Percentiles rank a stretch among this genome's conserved stretches.
Conservation (phyloP, 2,329 filamentous ascomycete genomes). For the Colletotrichum sublineola region DNA sequence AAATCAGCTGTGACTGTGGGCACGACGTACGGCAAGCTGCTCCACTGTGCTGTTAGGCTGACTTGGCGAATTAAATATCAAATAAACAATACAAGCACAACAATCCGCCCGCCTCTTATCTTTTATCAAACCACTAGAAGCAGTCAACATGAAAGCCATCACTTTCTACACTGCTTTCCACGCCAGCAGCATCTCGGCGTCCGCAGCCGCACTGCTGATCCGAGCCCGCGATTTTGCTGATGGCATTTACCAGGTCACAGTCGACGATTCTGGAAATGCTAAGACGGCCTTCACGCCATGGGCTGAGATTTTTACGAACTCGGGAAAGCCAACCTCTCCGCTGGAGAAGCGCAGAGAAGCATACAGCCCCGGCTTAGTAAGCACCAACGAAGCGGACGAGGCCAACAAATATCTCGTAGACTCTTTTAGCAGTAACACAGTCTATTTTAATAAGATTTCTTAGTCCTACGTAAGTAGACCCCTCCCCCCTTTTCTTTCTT, state of each 20-base stretch:
- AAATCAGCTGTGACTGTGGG: too few relatives aligned
- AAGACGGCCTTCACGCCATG: slow-evolving; percentile 1
- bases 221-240: slow-evolving; percentile 10
- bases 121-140: neutral
- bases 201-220: neutral
- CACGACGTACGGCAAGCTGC: too few relatives aligned
- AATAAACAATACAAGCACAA: neutral
- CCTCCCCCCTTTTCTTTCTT: too few relatives aligned
- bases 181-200: neutral
- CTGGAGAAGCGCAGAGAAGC: slow-evolving; percentile 12
- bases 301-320: neutral
- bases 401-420: slow-evolving; percentile 4
- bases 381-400: slow-evolving; percentile 4
- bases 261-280: slow-evolving; percentile 3
- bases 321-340: neutral
- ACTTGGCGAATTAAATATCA: too few relatives aligned
- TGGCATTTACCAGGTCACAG: neutral
- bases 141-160: neutral
- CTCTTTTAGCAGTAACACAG: neutral
- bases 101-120: neutral
- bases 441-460: neutral
- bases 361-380: neutral
- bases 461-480: neutral
- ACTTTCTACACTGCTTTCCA: neutral
- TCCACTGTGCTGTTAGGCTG: too few relatives aligned